Evolutionary conservation across 164 flowering plant genomes (phyloP), one percentile per base, ranked within the genome.

Genomic region (Aristolochia fimbriata): DNA sequence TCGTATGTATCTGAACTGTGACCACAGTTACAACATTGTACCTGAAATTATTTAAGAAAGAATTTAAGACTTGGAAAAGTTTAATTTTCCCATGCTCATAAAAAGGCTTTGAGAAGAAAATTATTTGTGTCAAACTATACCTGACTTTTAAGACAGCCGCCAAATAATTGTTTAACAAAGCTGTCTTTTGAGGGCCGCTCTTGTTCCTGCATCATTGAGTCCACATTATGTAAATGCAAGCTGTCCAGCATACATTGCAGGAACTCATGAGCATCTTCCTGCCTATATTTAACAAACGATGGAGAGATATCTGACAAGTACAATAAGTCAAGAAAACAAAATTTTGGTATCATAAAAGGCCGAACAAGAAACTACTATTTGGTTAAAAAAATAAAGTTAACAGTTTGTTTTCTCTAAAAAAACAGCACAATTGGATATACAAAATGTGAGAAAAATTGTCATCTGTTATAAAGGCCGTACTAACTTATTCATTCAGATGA

Each of bases 221-320:
- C 70, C 57, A 61, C 56, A 60, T 70, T 71, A 58, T 76, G 71
- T 17, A 73, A 71, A 55, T 83, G 93, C 56, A 93, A 81, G 66
- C 68, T 85, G 70, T 88, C 96, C 67, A 93, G 65, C 59, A 90
- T 74, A 73, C 84, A 80, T 47, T 86, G 92, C 58, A 90, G 67
- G 63, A 88, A 93, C 59, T 90, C 99, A 79, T 93, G 99, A 47
- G 99, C 99, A 85, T 93, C 99, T 76, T 90, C 97, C 68, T 90
- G 99, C 62, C 80, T 74, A 62, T 57, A 77, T 59, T 81, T 75
- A 21, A 43, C 62, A 55, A 92, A 92, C 60, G 15, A 57, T 15
- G 94, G 66, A 16, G 87, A 84, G 31, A 87, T 37, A 64, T 82
- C 98, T 92, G 58, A 50, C 47, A 19, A 62, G 55, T 27, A 27